Base-by-base conservation (phyloP, 169 alveolate genomes). In the Eimeria nieschulzi region DNA sequence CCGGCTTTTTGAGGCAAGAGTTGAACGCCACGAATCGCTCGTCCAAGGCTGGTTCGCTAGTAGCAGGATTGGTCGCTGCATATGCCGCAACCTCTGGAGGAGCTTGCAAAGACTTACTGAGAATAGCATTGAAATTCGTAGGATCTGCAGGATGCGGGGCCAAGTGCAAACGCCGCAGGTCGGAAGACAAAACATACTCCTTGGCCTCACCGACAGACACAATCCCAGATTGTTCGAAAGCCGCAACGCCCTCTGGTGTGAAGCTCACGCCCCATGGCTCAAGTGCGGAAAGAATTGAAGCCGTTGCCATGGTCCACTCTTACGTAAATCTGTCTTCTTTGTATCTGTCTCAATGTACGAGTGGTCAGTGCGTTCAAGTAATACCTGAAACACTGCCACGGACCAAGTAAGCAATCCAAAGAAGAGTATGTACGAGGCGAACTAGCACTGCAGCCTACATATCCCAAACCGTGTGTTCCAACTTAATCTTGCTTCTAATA, bases 111-210 rank as follows among this genome's bases (percentile, higher is more conserved):
- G 90, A 82, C 33, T 63, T 82, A 64, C 78, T 82, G 78, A 53
- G 66, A 6, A 82, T 56, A 2, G 90, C 90, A 23, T 64, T 82
- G 64, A 82, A 82, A 54, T 82, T 82, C 19, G 10, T 63, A 23
- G 63, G 25, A 17, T 82, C 90, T 39, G 90, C 90, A 7, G 90
- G 90, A 23, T 82, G 90, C 12, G 93, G 90, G 51, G 83, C 83
- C 82, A 88, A 59, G 59, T 64, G 93, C 46, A 88, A 53, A 19
- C 80, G 70, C 73, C 93, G 55, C 63, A 79, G 84, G 15, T 88
- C 93, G 25, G 93, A 46, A 61, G 93, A 78, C 64, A 88, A 83
- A 26, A 88, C 79, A 39, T 61, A 88, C 39, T 78, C 71, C 90
- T 72, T 68, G 55, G 79, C 63, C 23, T n/a, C 78, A 15, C 17